phyloP scores from a whole-genome alignment of 2,329 filamentous ascomycete genomes.

The Scolecobasidium constrictum region DNA sequence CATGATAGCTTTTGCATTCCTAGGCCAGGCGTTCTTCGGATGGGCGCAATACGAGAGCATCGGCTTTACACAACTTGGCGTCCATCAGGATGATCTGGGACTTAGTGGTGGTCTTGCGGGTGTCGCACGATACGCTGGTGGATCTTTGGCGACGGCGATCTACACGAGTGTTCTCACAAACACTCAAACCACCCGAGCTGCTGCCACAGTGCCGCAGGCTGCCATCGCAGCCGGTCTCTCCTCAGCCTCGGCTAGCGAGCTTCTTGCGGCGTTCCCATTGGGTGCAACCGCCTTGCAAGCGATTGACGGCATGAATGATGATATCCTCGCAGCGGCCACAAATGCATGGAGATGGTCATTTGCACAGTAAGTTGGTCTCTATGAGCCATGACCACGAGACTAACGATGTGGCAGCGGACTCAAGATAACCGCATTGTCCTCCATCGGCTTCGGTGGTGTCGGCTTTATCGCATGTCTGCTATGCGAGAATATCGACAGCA shows the following conservation, averaged over 20 bases:
- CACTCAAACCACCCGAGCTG: slow-evolving; percentile 14
- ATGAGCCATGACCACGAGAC: slow-evolving; percentile 9
- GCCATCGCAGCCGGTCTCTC: slow-evolving; percentile 9
- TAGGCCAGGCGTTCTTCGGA: slow-evolving; percentile 34
- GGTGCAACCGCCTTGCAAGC: slow-evolving; percentile 12
- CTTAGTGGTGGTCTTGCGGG: slow-evolving; percentile 33
- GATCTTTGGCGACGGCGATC: slow-evolving; percentile 29
- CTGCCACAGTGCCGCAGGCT: slow-evolving; percentile 14
- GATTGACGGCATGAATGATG: slow-evolving; percentile 13
- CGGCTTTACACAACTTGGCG: slow-evolving; percentile 39
- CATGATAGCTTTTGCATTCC: slow-evolving; percentile 37
- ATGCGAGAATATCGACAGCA: slow-evolving; percentile 6
- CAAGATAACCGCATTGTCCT: neutral
- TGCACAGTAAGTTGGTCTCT: slow-evolving; percentile 10
- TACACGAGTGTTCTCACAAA: slow-evolving; percentile 34
- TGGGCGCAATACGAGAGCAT: slow-evolving; percentile 39
- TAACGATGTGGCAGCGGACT: neutral
- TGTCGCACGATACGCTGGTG: slow-evolving; percentile 33
- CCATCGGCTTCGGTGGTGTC: slow-evolving; percentile 7
- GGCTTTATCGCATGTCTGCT: slow-evolving; percentile 6
- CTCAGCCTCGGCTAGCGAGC: slow-evolving; percentile 13
- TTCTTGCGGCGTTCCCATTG: slow-evolving; percentile 17
- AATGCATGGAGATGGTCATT: slow-evolving; percentile 1
- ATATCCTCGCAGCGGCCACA: slow-evolving; percentile 9
- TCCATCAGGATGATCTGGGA: slow-evolving; percentile 37